Percentiles rank a stretch among this genome's conserved stretches.
Conservation (phyloP, 2,329 filamentous ascomycete species). For the Penicillium sp. region DNA sequence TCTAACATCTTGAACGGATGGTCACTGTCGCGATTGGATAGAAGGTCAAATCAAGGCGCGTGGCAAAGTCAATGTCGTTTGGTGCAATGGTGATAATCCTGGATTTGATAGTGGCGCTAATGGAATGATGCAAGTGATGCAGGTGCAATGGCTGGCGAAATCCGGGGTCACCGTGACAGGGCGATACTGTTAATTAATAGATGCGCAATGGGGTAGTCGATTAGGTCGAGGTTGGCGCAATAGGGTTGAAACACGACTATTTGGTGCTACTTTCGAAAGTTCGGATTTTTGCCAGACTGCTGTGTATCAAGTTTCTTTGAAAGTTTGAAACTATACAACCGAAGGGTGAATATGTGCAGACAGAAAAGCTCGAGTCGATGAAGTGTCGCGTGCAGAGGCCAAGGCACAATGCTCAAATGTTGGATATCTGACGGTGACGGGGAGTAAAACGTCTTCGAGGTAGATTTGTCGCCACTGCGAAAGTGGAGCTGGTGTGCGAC, state of each 20-base stretch:
- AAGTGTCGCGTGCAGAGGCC: background rate
- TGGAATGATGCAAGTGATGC: constrained; percentile 6
- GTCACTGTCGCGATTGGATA: background rate
- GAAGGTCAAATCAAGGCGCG: constrained; percentile 5
- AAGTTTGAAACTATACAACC: constrained; percentile 17
- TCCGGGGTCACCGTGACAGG: background rate
- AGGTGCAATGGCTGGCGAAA: constrained; percentile 15
- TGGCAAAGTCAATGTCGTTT: constrained; percentile 6
- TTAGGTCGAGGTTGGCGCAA: constrained; percentile 9
- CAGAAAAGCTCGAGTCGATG: background rate
- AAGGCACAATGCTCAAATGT: background rate
- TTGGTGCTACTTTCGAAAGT: constrained; percentile 17
- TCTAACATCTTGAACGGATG: constrained; percentile 14
- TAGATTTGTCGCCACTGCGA: background rate
- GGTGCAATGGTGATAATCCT: constrained; percentile 3
- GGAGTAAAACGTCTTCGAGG: background rate
- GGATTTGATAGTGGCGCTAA: constrained; percentile 8
- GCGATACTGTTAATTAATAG: background rate
- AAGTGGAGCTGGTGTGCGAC: background rate
- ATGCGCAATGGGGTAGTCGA: constrained; percentile 10
- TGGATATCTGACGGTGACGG: background rate
- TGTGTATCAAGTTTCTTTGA: constrained; percentile 18
- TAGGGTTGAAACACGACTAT: constrained; percentile 16
- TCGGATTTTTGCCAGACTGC: constrained; percentile 10
- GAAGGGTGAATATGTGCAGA: background rate